Base-by-base conservation (phyloP, 805 yeast species). In the Hanseniaspora vineae region DNA sequence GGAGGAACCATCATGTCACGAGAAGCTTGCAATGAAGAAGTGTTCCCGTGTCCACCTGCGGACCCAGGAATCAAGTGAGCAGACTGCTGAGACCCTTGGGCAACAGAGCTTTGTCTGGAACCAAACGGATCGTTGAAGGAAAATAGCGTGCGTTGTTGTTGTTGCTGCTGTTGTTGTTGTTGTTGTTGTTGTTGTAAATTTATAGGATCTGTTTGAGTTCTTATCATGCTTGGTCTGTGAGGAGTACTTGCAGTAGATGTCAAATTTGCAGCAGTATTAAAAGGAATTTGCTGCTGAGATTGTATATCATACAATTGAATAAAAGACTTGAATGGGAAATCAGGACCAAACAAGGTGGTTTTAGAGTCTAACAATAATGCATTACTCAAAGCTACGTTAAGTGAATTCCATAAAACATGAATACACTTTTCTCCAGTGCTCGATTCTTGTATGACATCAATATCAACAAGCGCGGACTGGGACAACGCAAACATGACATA, bases 401-500 rank as follows among this genome's bases (percentile, higher is more conserved):
- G 52, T 1, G 77, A 68, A 47, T 60, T 67, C 53, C 76, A 73
- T 50, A 61, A 69, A 0, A 79, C 78, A 42, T 64, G 59, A 14
- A 74, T 65, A 10, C 64, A 64, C 6, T 49, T 51, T 45, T 49
- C 40, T 43, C 47, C 35, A 31, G 46, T 46, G 40, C 15, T 10
- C 5, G 14, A 13, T 33, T 59, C 20, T 63, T 55, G 31, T 57
- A 64, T 43, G 71, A 72, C 23, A 65, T 57, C 37, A 77, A 54
- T 47, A 39, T 78, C 65, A 49, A 65, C 70, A 35, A 72, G 52
- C 44, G 80, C 81, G 54, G 81, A 86, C 51, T 70, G 65, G n/a
- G 85, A 84, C 47, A 84, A 65, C 6, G 90, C 74, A 59, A 84
- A 84, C 8, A 84, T 71, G 14, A 81, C 68, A 44, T 74, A 69